Evolutionary conservation across 2,329 filamentous ascomycete genomes (phyloP).

Genomic region (Ascochyta lentis): DNA sequence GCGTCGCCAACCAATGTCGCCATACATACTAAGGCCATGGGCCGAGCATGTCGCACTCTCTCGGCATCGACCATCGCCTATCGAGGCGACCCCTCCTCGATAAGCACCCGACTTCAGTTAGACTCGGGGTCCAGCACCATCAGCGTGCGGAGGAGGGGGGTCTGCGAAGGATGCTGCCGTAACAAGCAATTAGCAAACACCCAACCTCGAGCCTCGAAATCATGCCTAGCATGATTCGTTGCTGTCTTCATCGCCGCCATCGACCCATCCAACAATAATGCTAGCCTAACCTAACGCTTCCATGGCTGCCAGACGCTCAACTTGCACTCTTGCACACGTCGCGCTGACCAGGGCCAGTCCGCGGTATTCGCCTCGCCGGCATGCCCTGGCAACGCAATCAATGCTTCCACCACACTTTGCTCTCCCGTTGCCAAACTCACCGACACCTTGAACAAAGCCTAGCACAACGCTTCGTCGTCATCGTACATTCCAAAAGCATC

Average conservation of each 20-base stretch:
- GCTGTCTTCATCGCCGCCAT: slow-evolving; percentile 17
- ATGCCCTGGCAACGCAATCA: slow-evolving; percentile 19
- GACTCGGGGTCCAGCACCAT: slow-evolving; percentile 26
- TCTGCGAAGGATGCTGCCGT: slow-evolving; percentile 23
- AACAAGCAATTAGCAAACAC: slow-evolving; percentile 25
- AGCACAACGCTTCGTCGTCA: slow-evolving; percentile 22
- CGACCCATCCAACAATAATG: slow-evolving; percentile 27
- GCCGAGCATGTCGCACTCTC: slow-evolving; percentile 15
- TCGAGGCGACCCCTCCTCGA: slow-evolving; percentile 34
- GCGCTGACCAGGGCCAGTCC: slow-evolving; percentile 9
- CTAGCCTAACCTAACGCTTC: slow-evolving; percentile 14
- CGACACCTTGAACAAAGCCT: slow-evolving; percentile 33
- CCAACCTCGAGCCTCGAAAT: slow-evolving; percentile 17
- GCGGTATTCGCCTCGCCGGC: slow-evolving; percentile 32
- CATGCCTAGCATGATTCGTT: slow-evolving; percentile 14
- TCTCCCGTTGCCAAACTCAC: slow-evolving; percentile 35
- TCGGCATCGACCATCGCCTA: slow-evolving; percentile 29
- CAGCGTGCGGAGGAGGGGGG: slow-evolving; percentile 28
- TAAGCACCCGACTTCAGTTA: slow-evolving; percentile 40
- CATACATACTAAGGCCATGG: slow-evolving; percentile 5
- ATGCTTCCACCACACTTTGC: slow-evolving; percentile 26
- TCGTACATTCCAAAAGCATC: slow-evolving; percentile 15
- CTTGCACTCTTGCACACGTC: slow-evolving; percentile 1
- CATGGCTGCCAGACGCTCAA: slow-evolving; percentile 15
- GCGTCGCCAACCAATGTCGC: not conserved